Evolutionary conservation across 2,329 filamentous ascomycete genomes (phyloP), one percentile per base, ranked within the genome.

Genomic region (Cytospora paraplurivora): DNA sequence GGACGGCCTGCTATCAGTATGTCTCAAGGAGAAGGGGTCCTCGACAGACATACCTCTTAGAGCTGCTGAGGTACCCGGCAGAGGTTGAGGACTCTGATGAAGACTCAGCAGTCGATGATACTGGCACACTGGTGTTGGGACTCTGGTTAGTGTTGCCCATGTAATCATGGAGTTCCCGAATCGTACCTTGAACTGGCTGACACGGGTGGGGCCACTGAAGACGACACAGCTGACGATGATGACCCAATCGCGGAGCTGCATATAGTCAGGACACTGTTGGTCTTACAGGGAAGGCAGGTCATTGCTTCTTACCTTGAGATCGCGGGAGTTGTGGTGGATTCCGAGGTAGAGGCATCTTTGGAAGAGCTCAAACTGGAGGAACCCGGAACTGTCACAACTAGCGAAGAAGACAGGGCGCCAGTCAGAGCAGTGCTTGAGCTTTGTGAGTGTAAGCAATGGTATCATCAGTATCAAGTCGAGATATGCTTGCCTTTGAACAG

Each of bases 101-200:
- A 4, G 44, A 15, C 13, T 34, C 15, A 37, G 5, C 34, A 12
- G 44, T 15, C n/a, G 34, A 53, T 12, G 15, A 6, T 11, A 10
- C 44, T 21, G 33, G 21, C 21, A 44, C 17, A 27, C 50, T 47
- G 53, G 15, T 41, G 17, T 7, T 50, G 8, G 34, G 32, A 49
- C 13, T 4, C 15, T 21, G 6, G 12, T 53, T 12, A 58, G 34
- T 47, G 8, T 7, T 10, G 10, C 19, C 1, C 3, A 12, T 15
- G 7, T 4, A 3, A 13, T 15, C n/a, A 49, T 38, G 6, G 6
- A 50, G 3, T 49, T 12, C 17, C 6, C 11, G 19, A 7, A 15
- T 21, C 62, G 2, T 49, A 63, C 62, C 49, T 50, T 38, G 50
- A 15, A 33, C 34, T 54, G 6, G 32, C 47, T 21, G 64, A 52